Percentiles rank a stretch among this genome's conserved stretches.
Evolutionary conservation across 1,139 yeast genomes (phyloP).

Genomic region (Geotrichum klebahnii): DNA sequence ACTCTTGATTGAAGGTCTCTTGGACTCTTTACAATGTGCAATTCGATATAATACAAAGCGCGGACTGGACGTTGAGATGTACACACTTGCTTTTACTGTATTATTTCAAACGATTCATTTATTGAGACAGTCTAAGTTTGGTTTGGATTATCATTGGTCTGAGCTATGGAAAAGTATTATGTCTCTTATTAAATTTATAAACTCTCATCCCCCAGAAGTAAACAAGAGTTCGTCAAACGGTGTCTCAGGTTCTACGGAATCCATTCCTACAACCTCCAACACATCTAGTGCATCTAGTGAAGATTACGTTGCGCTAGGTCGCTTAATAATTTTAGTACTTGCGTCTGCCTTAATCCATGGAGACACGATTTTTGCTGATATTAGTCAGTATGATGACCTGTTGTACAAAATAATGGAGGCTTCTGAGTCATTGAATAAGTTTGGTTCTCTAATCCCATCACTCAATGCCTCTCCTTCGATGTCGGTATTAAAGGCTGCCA

Average conservation of each 20-base stretch:
- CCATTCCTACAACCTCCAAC: not conserved
- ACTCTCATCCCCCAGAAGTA: constrained; percentile 26
- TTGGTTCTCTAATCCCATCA: constrained; percentile 23
- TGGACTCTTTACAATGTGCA: constrained; percentile 37
- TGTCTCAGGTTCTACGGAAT: not conserved
- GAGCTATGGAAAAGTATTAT: constrained; percentile 41
- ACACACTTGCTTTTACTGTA: constrained; percentile 31
- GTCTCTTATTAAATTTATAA: constrained; percentile 32
- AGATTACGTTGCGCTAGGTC: constrained; percentile 29
- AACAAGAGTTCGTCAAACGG: not conserved
- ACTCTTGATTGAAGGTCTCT: constrained; percentile 35
- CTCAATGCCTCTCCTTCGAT: constrained; percentile 26
- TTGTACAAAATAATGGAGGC: constrained; percentile 37
- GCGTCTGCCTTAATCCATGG: constrained; percentile 38
- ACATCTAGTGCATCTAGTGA: no score
- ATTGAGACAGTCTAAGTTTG: constrained; percentile 26
- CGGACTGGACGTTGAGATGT: constrained; percentile 35
- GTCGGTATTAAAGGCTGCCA: constrained; percentile 29
- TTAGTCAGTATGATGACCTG: constrained; percentile 38
- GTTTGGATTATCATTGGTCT: constrained; percentile 39
- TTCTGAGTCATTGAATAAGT: constrained; percentile 29
- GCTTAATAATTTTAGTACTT: constrained; percentile 29
- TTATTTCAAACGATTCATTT: constrained; percentile 32
- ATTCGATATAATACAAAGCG: constrained; percentile 37
- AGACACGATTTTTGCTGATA: constrained; percentile 33